Percentiles rank a stretch among this genome's conserved stretches.
phyloP scores from a whole-genome alignment of 2,329 filamentous ascomycete genomes.

The Pestalotiopsis sp. region DNA sequence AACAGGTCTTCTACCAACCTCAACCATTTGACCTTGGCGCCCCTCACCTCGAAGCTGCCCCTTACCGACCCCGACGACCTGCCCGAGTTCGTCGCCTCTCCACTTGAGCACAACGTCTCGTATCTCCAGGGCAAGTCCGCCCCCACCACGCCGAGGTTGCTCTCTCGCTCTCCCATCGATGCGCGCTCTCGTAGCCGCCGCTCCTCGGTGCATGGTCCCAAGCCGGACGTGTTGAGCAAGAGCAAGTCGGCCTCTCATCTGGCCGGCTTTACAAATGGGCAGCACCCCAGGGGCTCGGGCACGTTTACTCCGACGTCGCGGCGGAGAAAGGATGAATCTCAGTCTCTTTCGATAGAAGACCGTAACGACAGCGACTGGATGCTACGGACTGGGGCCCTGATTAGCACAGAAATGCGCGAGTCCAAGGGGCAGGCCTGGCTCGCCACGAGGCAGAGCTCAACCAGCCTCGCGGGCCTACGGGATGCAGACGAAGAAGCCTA shows the following conservation, averaged over 20 bases:
- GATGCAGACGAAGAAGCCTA: conserved; percentile 57
- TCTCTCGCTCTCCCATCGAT: conserved; percentile 56
- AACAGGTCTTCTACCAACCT: conserved; percentile 62
- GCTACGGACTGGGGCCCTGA: conserved; percentile 62
- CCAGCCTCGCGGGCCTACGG: conserved; percentile 56
- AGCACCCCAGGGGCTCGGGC: conserved; percentile 22
- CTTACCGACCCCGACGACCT: conserved; percentile 56
- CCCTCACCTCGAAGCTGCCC: conserved; percentile 64
- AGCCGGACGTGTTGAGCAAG: conserved; percentile 48
- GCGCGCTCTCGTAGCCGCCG: conserved; percentile 49
- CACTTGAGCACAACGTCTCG: conserved; percentile 44
- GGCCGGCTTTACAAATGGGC: conserved; percentile 24
- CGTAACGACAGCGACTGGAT: conserved; percentile 66
- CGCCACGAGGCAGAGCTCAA: conserved; percentile 66
- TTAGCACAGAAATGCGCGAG: conserved; percentile 65
- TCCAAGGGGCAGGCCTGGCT: conserved; percentile 73
- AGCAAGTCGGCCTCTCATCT: conserved; percentile 68
- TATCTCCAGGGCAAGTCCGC: conserved; percentile 67
- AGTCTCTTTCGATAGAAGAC: conserved; percentile 34
- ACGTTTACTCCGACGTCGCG: conserved; percentile 27
- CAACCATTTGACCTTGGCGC: conserved; percentile 65
- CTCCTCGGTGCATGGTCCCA: conserved; percentile 36
- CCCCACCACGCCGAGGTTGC: conserved; percentile 65
- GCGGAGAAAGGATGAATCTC: conserved; percentile 34
- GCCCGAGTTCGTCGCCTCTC: conserved; percentile 37